These are phyloP conservation scores for Ceratobasidium sp. DNA, from an alignment of 1,284 basidiomycete species.

Conservation along the genomic window DNA sequence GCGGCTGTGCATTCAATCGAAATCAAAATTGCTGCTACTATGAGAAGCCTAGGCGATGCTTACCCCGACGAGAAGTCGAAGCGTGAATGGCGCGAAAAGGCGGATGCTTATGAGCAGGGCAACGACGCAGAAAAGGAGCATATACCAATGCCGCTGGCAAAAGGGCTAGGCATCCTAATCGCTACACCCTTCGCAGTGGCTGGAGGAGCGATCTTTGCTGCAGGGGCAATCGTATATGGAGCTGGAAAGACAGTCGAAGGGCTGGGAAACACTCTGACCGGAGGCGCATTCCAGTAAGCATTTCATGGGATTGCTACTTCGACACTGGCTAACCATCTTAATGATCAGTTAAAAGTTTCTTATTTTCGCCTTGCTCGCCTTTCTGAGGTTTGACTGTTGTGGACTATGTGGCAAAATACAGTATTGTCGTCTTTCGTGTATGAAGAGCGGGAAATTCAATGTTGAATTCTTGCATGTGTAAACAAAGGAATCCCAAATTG, in stretches of 20 bases:
- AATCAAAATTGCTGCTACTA: not conserved
- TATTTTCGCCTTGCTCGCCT: no score
- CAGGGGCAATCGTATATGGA: constrained; percentile 28
- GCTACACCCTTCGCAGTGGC: constrained; percentile 15
- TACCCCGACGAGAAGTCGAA: constrained; percentile 7
- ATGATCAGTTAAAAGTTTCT: no score
- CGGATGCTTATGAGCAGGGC: not conserved
- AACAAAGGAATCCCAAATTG: no score
- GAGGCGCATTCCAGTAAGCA: constrained; percentile 12
- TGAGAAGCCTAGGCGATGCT: constrained; percentile 18
- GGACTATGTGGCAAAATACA: no score
- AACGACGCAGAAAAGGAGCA: not conserved
- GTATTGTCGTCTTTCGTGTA: no score
- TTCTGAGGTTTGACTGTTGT: no score
- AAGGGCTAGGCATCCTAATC: constrained; percentile 23
- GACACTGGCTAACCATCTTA: no score
- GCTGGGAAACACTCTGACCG: constrained; percentile 6
- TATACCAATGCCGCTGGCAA: constrained; percentile 2
- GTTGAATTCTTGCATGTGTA: no score
- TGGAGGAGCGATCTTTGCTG: constrained; percentile 27
- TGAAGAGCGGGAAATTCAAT: no score
- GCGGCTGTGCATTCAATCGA: not conserved
- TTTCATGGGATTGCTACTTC: no score
- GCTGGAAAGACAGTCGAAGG: constrained; percentile 13
- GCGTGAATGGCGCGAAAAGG: not conserved